Conservation (phyloP, 2,329 filamentous ascomycete species). For the Daldinia eschscholtzii region DNA sequence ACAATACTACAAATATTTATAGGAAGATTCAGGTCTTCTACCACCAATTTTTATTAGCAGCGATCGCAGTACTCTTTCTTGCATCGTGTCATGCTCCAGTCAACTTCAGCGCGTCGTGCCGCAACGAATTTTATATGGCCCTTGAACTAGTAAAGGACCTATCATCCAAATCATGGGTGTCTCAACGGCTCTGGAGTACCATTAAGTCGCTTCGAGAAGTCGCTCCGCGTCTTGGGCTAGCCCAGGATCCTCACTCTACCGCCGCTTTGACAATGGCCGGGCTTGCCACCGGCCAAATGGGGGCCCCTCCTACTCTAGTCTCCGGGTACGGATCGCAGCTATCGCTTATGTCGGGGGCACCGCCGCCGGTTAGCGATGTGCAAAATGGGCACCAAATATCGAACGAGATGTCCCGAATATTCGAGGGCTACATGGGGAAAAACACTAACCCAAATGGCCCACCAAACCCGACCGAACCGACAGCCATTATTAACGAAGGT, state of each 20-base stretch:
- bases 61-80: conserved; percentile 80
- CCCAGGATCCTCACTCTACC: conserved; percentile 64
- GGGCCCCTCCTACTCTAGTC: conserved; percentile 34
- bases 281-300: conserved; percentile 58
- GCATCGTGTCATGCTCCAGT: conserved; percentile 81
- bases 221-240: conserved; percentile 75
- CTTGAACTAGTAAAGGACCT: conserved; percentile 80
- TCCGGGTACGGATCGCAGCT: conserved; percentile 39
- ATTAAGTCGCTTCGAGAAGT: conserved; percentile 78
- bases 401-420: conserved; percentile 66
- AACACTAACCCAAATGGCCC: conserved; percentile 21
- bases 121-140: conserved; percentile 83
- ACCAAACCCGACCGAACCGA: conserved; percentile 32
- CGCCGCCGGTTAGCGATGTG: conserved; percentile 38
- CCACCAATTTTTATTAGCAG: conserved; percentile 82
- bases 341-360: conserved; percentile 34
- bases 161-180: conserved; percentile 77
- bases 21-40: conserved; percentile 80
- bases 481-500: conserved; percentile 25
- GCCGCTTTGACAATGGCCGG: conserved; percentile 69
- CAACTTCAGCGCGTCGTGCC: conserved; percentile 75
- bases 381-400: conserved; percentile 65
- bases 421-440: conserved; percentile 56
- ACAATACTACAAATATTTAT: conserved; percentile 79
- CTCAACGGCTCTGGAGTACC: conserved; percentile 79